These are phyloP conservation scores for Rhynchospora pubera DNA, from an alignment of 176 grass and related monocot genomes.

Conservation along the genomic window DNA sequence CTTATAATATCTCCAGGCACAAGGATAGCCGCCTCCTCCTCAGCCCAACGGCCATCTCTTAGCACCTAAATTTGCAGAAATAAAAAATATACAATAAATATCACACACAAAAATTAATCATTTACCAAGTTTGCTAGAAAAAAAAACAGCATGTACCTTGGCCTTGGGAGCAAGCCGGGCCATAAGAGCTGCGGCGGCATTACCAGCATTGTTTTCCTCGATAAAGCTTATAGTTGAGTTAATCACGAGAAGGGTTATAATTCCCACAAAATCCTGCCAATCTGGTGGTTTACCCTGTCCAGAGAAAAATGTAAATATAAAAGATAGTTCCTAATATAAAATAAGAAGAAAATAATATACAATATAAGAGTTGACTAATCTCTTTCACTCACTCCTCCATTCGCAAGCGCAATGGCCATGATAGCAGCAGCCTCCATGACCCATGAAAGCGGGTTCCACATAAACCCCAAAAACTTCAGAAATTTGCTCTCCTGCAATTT, in stretches of 20 bases:
- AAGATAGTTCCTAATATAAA: not conserved
- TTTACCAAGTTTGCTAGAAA: not conserved
- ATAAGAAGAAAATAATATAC: not conserved
- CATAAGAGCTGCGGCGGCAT: constrained; percentile 80
- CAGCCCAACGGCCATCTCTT: constrained; percentile 64
- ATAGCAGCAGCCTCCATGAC: constrained; percentile 88
- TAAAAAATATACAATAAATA: not conserved
- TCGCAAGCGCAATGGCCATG: constrained; percentile 82
- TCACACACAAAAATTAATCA: not conserved
- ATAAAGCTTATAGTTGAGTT: constrained; percentile 90
- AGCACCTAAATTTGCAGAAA: constrained; percentile 47
- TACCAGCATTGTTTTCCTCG: constrained; percentile 91
- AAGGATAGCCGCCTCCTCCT: constrained; percentile 48
- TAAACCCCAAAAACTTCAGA: constrained; percentile 81
- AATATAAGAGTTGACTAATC: not conserved
- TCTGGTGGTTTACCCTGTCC: constrained; percentile 76
- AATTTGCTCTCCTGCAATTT: constrained; percentile 73
- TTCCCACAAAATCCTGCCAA: constrained; percentile 88
- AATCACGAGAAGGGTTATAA: constrained; percentile 79
- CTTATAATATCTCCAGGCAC: constrained; percentile 66
- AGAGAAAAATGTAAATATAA: not conserved
- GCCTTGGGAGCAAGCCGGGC: constrained; percentile 78
- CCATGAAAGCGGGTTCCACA: constrained; percentile 91
- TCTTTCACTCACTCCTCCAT: constrained; percentile 48
- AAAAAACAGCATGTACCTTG: constrained; percentile 41